phyloP scores from a whole-genome alignment of 371 early-diverging fungal genomes.

The Saksenaea vasiformis region DNA sequence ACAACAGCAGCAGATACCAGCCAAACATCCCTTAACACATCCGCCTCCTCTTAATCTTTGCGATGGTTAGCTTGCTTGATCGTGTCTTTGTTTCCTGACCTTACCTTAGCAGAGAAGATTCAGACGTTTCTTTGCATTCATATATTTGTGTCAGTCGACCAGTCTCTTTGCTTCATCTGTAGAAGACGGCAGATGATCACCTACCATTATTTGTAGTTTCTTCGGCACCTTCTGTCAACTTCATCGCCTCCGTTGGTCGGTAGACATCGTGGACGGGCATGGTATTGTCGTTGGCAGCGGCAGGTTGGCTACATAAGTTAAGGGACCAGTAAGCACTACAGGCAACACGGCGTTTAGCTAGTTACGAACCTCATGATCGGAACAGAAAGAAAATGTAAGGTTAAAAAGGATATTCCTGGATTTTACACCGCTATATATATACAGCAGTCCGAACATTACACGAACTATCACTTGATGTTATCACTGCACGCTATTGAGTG shows the following conservation, averaged over 20 bases:
- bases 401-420: not conserved
- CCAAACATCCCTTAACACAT: constrained; percentile 40
- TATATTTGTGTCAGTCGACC: too few species aligned
- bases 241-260: not conserved
- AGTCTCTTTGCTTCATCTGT: too few species aligned
- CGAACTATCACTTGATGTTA: not conserved
- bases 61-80: not conserved
- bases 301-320: not conserved
- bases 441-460: not conserved
- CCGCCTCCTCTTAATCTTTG: constrained; percentile 36
- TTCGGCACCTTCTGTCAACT: not conserved
- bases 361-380: not conserved
- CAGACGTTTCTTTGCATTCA: not conserved
- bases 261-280: not conserved
- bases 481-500: not conserved
- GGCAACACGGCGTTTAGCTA: not conserved
- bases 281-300: not conserved
- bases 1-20: constrained; percentile 39
- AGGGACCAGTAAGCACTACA: not conserved
- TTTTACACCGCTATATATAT: not conserved
- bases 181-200: too few species aligned
- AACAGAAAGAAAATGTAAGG: not conserved
- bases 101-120: not conserved
- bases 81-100: not conserved
- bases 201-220: too few species aligned